Base-by-base conservation (phyloP, 1,139 yeast genomes). In the Hemisphaericaspora xylofermentans region DNA sequence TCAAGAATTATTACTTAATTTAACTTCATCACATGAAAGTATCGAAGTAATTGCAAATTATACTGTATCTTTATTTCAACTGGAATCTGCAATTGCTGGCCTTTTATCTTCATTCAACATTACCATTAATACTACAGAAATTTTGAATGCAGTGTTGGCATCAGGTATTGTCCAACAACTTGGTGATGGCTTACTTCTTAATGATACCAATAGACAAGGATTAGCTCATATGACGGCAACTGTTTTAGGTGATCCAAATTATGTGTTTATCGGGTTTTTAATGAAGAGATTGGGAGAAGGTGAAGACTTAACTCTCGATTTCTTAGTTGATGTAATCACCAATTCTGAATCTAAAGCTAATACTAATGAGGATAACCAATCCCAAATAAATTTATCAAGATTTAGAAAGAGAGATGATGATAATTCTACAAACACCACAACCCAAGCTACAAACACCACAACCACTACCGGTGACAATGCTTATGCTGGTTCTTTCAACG, bases 201-300 rank as follows among this genome's bases (percentile, higher is more conserved):
- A 69, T 47, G 68, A 63, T 14, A 49, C 60, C 16, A 65, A 64
- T 47, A 54, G 68, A 39, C 44, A 56, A 21, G 43, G 37, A 6
- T 37, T 68, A n/a, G 60, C 66, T 1, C 54, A 53, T 28, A 42
- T 51, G 17, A 40, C 51, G n/a, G 72, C 72, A 8, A 41, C 44
- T 15, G 42, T 54, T 9, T 57, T 70, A 33, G 52, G 53, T 14
- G 45, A 49, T 15, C 43, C 52, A 5, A 24, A 47, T 9, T 49
- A 63, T 36, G 53, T 57, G 10, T 66, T 68, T 63, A 47, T 64
- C 14, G 56, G 65, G 6, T 46, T 58, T 43, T 38, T 68, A 21
- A 55, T 69, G 47, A 51, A 53, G 30, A 66, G 64, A 17, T 47
- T 68, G 28, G 71, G 74, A 27, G 48, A 56, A 26, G 72, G 71